phyloP scores from a whole-genome alignment of 1,284 basidiomycete genomes.

The Trametes sp. region DNA sequence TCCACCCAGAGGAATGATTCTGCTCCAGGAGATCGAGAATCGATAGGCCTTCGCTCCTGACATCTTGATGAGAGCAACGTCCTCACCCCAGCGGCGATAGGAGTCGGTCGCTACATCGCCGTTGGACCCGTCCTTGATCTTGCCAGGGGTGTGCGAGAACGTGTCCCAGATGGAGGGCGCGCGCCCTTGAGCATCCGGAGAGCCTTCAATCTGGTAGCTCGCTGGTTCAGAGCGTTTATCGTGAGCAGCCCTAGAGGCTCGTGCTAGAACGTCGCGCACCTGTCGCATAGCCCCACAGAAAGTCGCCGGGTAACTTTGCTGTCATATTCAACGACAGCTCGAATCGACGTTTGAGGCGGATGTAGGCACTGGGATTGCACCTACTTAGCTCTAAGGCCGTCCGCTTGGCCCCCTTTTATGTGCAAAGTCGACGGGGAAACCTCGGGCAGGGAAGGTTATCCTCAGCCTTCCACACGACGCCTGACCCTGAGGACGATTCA shows the following conservation, averaged over 20 bases:
- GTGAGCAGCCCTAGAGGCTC: background rate
- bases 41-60: conserved; percentile 46
- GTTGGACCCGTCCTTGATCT: conserved; percentile 67
- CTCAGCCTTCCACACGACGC: conserved; percentile 15
- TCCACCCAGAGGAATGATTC: conserved; percentile 76
- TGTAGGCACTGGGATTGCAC: background rate
- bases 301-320: conserved; percentile 37
- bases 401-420: background rate
- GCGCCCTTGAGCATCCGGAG: conserved; percentile 59
- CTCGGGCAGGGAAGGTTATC: conserved; percentile 8
- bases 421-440: conserved; percentile 15
- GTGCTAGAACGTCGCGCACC: conserved; percentile 23
- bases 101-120: conserved; percentile 78
- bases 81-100: conserved; percentile 71
- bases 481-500: background rate
- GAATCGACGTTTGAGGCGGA: background rate
- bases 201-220: conserved; percentile 70
- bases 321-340: conserved; percentile 14
- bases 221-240: conserved; percentile 25
- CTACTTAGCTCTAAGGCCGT: background rate
- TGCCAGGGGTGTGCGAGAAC: conserved; percentile 70
- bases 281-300: conserved; percentile 42
- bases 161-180: conserved; percentile 78
- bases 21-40: conserved; percentile 79
- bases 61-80: conserved; percentile 65